Evolutionary conservation across 2,329 filamentous ascomycete genomes (phyloP).

Genomic region (Orbilia blumenaviensis): DNA sequence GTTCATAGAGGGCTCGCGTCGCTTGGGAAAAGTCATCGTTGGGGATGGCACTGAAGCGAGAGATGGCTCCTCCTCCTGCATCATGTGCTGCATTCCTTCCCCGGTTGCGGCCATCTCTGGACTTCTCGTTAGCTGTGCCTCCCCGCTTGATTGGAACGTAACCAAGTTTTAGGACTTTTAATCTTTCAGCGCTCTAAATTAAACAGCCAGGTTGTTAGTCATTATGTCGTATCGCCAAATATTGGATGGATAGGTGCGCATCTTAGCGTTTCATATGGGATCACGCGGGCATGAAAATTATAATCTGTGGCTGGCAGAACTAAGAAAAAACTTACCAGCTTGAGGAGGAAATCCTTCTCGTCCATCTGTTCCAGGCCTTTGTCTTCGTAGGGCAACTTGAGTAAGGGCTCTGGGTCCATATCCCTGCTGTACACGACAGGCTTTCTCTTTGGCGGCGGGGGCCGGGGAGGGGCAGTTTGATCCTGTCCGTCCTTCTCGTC

Average conservation of each 20-base stretch:
- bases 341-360: constrained; percentile 69
- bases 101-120: constrained; percentile 59
- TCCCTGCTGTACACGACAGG: constrained; percentile 61
- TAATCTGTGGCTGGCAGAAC: too few species aligned
- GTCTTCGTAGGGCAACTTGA: constrained; percentile 72
- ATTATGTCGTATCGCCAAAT: constrained; percentile 1
- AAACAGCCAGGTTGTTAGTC: constrained; percentile 21
- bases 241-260: too few species aligned
- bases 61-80: constrained; percentile 60
- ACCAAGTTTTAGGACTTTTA: constrained; percentile 71
- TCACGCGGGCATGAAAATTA: not conserved
- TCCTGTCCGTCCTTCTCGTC: not conserved
- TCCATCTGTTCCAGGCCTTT: constrained; percentile 69
- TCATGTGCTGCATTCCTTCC: constrained; percentile 38
- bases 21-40: constrained; percentile 86
- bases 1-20: constrained; percentile 87
- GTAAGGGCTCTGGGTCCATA: constrained; percentile 72
- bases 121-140: constrained; percentile 59
- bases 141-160: constrained; percentile 71
- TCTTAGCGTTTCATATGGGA: constrained; percentile 26
- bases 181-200: constrained; percentile 66
- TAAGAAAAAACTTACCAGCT: constrained; percentile 66
- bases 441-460: constrained; percentile 52
- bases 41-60: constrained; percentile 73
- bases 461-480: too few species aligned